These are phyloP conservation scores for Dendrobium chrysotoxum DNA, from an alignment of 106 monocot species.

Conservation along the genomic window DNA sequence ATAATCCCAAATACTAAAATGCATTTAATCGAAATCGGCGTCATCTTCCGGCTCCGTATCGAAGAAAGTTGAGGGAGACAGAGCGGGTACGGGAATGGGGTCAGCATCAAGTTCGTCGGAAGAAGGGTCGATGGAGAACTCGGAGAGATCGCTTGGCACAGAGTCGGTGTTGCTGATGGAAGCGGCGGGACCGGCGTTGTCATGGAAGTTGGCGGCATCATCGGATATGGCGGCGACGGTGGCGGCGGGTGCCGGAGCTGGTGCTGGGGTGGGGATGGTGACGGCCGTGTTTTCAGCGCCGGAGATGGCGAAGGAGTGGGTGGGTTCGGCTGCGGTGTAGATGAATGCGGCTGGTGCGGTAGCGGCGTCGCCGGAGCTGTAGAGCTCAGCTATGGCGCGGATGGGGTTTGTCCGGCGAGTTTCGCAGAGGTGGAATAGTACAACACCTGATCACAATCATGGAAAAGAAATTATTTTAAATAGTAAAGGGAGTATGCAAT, in stretches of 20 bases:
- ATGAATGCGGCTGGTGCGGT: background rate
- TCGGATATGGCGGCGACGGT: conserved; percentile 15
- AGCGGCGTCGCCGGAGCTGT: conserved; percentile 31
- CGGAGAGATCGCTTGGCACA: conserved; percentile 1
- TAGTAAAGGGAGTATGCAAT: too few species aligned
- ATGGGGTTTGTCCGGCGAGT: conserved; percentile 24
- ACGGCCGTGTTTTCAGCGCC: background rate
- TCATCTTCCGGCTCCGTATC: background rate
- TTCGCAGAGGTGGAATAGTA: conserved; percentile 37
- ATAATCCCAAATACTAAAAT: background rate
- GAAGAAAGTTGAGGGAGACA: background rate
- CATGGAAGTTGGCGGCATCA: background rate
- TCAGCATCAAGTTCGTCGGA: background rate
- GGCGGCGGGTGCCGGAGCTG: conserved; percentile 4
- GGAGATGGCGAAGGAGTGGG: too few species aligned
- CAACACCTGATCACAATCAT: conserved; percentile 28
- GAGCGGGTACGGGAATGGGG: conserved; percentile 11
- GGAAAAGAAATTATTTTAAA: background rate
- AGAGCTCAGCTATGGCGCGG: conserved; percentile 38
- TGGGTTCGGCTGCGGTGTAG: background rate
- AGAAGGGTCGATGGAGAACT: background rate
- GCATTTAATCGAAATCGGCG: background rate
- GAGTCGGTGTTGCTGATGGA: background rate
- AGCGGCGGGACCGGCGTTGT: conserved; percentile 26
- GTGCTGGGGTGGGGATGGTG: background rate